Evolutionary conservation across 2,329 filamentous ascomycete genomes (phyloP).

Genomic region (Zasmidium angulare): DNA sequence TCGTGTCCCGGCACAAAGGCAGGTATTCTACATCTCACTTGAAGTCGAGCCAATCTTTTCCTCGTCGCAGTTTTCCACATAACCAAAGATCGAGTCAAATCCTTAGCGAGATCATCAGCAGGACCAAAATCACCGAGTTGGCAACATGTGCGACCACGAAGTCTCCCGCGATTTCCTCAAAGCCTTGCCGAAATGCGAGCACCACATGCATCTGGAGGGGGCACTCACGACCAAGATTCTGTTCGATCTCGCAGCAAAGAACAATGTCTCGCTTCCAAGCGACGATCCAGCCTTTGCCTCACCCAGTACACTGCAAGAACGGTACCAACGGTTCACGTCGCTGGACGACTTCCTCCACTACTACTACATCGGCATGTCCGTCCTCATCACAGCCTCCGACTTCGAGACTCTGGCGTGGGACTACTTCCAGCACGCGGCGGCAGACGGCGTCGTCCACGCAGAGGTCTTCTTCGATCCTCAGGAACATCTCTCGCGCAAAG

Average conservation of each 20-base stretch:
- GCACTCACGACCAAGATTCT: conserved; percentile 69
- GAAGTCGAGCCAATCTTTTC: too few relatives aligned
- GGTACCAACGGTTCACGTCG: conserved; percentile 67
- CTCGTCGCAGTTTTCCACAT: background rate
- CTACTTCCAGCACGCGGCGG: conserved; percentile 66
- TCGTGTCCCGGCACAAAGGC: background rate
- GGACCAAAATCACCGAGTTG: background rate
- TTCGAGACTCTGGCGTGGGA: conserved; percentile 71
- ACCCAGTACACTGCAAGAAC: conserved; percentile 56
- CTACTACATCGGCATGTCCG: conserved; percentile 75
- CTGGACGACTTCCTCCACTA: conserved; percentile 77
- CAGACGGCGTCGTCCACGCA: conserved; percentile 69
- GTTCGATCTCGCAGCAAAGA: conserved; percentile 66
- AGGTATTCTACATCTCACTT: too few relatives aligned
- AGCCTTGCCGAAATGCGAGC: conserved; percentile 71
- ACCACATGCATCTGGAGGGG: conserved; percentile 79
- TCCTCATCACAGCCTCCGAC: conserved; percentile 64
- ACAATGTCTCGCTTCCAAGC: conserved; percentile 59
- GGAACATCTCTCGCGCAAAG: conserved; percentile 64
- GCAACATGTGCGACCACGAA: conserved; percentile 50
- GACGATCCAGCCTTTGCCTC: conserved; percentile 65
- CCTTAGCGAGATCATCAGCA: background rate
- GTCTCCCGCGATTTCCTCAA: conserved; percentile 60
- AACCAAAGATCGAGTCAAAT: background rate
- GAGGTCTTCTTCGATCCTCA: conserved; percentile 83